These are phyloP conservation scores for Kwoniella shandongensis DNA, from an alignment of 768 basidiomycete species.

Conservation along the genomic window DNA sequence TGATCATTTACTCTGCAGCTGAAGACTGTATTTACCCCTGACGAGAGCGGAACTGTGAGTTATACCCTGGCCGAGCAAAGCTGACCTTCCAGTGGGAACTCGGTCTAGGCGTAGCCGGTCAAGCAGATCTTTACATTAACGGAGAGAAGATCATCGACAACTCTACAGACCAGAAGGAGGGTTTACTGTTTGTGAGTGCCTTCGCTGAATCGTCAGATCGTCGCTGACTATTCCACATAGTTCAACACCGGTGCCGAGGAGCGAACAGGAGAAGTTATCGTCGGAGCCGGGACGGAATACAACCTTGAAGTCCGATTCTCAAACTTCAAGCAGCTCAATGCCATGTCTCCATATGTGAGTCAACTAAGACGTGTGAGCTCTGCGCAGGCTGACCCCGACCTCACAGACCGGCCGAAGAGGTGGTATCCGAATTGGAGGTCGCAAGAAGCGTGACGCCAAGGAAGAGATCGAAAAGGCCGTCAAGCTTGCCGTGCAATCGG, in stretches of 20 bases:
- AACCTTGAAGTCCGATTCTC: conserved; percentile 40
- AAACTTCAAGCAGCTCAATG: conserved; percentile 44
- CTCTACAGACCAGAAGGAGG: conserved; percentile 33
- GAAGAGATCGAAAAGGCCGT: conserved; percentile 45
- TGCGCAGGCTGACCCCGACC: not conserved
- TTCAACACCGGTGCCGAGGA: conserved; percentile 37
- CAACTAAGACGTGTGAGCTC: no score
- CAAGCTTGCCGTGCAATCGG: conserved; percentile 56
- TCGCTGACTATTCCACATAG: conserved; percentile 6
- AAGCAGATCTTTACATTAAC: conserved; percentile 38
- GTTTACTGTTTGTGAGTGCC: conserved; percentile 27
- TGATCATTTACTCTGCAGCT: conserved; percentile 12
- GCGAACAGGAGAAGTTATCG: conserved; percentile 19
- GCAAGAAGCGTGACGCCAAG: conserved; percentile 26
- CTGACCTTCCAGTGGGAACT: conserved; percentile 50
- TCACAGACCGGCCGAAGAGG: conserved; percentile 37
- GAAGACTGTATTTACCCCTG: conserved; percentile 35
- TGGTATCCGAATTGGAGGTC: conserved; percentile 42
- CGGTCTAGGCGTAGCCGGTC: conserved; percentile 34
- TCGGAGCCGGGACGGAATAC: conserved; percentile 29
- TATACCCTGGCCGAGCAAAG: not conserved
- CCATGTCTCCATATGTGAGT: conserved; percentile 44
- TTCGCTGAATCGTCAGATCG: not conserved
- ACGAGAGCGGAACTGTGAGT: conserved; percentile 35
- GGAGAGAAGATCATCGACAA: conserved; percentile 44